Conservation (phyloP, 352 stramenopile species). For the Blastocystis sp. region DNA sequence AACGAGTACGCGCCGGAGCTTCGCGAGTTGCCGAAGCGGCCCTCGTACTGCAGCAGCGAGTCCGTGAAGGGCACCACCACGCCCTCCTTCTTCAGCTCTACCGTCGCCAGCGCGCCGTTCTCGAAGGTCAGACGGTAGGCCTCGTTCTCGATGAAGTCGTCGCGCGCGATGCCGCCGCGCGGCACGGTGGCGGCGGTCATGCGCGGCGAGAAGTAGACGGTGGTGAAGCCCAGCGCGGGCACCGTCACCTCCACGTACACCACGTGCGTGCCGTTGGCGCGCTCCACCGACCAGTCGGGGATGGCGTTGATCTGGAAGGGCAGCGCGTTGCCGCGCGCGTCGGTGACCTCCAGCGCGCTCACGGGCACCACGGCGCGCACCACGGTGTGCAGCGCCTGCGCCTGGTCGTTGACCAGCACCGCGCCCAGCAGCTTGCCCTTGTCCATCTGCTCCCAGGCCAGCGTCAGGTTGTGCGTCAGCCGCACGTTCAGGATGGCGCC, state of each 20-base stretch:
- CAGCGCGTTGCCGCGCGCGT: constrained; percentile 69
- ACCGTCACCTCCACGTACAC: constrained; percentile 60
- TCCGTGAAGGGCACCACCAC: constrained; percentile 25
- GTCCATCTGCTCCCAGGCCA: constrained; percentile 71
- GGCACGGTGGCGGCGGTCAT: background rate
- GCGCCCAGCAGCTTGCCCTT: constrained; percentile 72
- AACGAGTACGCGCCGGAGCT: constrained; percentile 92
- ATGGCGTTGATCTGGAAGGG: constrained; percentile 71
- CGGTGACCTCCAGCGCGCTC: constrained; percentile 49
- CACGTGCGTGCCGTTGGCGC: constrained; percentile 67
- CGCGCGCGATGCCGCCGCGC: background rate
- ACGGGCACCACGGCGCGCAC: constrained; percentile 75
- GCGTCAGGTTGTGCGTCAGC: constrained; percentile 52
- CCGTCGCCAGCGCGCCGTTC: constrained; percentile 12
- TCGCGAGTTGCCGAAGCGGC: constrained; percentile 57
- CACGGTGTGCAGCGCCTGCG: constrained; percentile 71
- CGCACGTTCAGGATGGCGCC: constrained; percentile 43
- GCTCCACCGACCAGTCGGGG: constrained; percentile 30
- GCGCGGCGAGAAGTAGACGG: constrained; percentile 42
- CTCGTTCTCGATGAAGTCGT: constrained; percentile 70
- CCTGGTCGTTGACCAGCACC: constrained; percentile 72
- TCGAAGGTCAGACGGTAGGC: constrained; percentile 67
- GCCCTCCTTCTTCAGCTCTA: constrained; percentile 65
- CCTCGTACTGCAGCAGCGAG: constrained; percentile 69
- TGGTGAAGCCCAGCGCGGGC: constrained; percentile 69